Evolutionary conservation across 768 basidiomycete species (phyloP), one percentile per base, ranked within the genome.

Genomic region (Tulasnella sp.): DNA sequence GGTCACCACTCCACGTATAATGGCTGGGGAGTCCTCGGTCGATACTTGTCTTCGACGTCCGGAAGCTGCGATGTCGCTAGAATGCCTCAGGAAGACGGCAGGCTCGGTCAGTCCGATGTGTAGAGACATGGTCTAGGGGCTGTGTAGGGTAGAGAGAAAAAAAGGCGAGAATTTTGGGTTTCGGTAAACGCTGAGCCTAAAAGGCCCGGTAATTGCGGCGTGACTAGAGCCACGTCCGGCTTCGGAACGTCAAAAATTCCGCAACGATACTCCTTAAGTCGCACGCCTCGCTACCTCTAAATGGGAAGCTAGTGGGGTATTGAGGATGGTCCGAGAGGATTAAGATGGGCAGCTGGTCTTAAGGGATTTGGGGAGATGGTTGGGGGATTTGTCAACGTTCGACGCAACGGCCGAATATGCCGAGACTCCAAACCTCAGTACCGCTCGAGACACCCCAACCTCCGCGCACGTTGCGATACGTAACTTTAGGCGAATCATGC

Each of bases 81-180:
- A 82, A 29, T 85, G 86, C 73, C 89, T 87, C 61, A 94, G 87
- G 83, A 92, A 91, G 75, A 93, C 89, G 73, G 91, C 91, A 3
- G 91, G 89, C 82, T 94, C 93, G 5, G 91, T 90, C 75, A 94
- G 86, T 32, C 87, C 86, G 79, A 94, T 89, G 23, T 75, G 74
- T 23, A 75, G 74, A 32, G 61, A 67, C 74, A 75, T 75, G 0
- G 48, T 20, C n/a, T 71, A 37, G 2, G 15, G 70, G 70, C 20
- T 71, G 51, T n/a, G 51, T 5, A n/a, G 3, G 71, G 20, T 72
- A 37, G 61, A 35, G 32, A 67, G 26, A 26, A 11, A 67, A 67
- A 32, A 35, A 29, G 15, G 32, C 23, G 26, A 35, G 26, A 67
- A 67, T 23, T 29, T 29, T 26, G 51, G 23, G 61, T 67, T 32